These are phyloP conservation scores for Colletotrichum tabaci DNA, from an alignment of 2,329 filamentous ascomycete species.

Conservation along the genomic window DNA sequence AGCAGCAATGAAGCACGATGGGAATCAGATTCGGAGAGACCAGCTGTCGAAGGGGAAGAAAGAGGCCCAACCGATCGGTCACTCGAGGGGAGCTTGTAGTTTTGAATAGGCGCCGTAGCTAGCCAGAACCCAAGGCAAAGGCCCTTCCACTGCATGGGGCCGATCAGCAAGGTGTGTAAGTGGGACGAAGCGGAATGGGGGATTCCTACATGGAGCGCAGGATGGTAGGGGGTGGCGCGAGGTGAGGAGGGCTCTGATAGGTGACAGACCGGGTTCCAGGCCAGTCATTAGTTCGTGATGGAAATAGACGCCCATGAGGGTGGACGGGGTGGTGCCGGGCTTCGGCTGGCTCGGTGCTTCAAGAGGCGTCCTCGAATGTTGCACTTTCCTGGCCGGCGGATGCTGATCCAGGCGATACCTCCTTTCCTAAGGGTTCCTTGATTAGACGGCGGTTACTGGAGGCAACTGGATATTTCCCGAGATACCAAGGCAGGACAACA, in stretches of 20 bases:
- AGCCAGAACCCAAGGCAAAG: slow-evolving; percentile 26
- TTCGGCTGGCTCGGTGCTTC: slow-evolving; percentile 45
- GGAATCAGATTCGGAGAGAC: slow-evolving; percentile 63
- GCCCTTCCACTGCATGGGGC: slow-evolving; percentile 53
- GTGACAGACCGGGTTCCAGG: slow-evolving; percentile 57
- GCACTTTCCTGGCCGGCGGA: slow-evolving; percentile 27
- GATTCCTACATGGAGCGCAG: slow-evolving; percentile 50
- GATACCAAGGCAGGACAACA: background rate
- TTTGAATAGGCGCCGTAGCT: slow-evolving; percentile 65
- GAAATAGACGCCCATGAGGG: slow-evolving; percentile 62
- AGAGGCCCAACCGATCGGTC: slow-evolving; percentile 52
- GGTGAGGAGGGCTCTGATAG: slow-evolving; percentile 59
- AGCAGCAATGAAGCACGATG: slow-evolving; percentile 55
- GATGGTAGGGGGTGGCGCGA: slow-evolving; percentile 44
- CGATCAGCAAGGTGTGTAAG: slow-evolving; percentile 53
- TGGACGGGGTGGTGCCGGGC: slow-evolving; percentile 53
- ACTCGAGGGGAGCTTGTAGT: slow-evolving; percentile 61
- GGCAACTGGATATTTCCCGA: background rate
- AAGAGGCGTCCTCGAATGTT: slow-evolving; percentile 23
- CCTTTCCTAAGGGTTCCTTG: slow-evolving; percentile 5
- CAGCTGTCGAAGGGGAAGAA: slow-evolving; percentile 68
- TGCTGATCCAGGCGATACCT: slow-evolving; percentile 10
- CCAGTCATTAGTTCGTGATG: slow-evolving; percentile 54
- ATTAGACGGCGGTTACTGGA: slow-evolving; percentile 6
- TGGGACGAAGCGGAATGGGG: slow-evolving; percentile 52